phyloP scores from a whole-genome alignment of 805 yeast species.

The Suhomyces sp. region DNA sequence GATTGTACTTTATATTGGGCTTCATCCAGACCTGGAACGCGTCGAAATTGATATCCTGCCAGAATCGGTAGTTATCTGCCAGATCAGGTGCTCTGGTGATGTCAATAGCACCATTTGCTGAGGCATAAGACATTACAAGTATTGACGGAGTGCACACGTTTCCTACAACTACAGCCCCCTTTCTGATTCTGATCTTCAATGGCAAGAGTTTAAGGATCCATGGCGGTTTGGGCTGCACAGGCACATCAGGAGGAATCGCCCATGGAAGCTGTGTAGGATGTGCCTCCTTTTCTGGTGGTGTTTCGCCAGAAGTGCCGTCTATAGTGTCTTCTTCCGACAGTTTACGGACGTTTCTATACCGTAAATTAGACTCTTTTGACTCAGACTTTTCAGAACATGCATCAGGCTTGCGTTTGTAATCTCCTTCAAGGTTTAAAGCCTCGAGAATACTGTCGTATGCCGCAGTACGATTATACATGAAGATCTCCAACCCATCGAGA shows the following conservation, averaged over 20 bases:
- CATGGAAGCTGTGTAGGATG: neutral
- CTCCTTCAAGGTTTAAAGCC: slow-evolving; percentile 19
- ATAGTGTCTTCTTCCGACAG: neutral
- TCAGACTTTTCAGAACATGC: slow-evolving; percentile 13
- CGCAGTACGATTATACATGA: slow-evolving; percentile 72
- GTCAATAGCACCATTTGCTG: slow-evolving; percentile 59
- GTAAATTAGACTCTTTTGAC: slow-evolving; percentile 7
- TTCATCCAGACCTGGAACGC: slow-evolving; percentile 59
- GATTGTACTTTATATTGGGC: slow-evolving; percentile 66
- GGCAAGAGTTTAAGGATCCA: slow-evolving; percentile 50
- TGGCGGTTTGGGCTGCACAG: neutral
- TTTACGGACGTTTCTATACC: slow-evolving; percentile 12
- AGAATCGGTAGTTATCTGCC: slow-evolving; percentile 56
- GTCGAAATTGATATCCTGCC: slow-evolving; percentile 43
- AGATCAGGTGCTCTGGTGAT: slow-evolving; percentile 41
- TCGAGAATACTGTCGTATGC: slow-evolving; percentile 70
- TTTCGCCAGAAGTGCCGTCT: slow-evolving; percentile 4
- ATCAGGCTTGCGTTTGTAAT: slow-evolving; percentile 6
- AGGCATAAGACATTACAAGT: slow-evolving; percentile 56
- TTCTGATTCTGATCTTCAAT: slow-evolving; percentile 52
- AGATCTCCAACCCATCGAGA: slow-evolving; percentile 77
- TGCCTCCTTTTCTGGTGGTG: neutral
- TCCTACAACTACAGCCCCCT: slow-evolving; percentile 77
- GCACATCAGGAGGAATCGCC: neutral
- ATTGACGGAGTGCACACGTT: slow-evolving; percentile 75